These are phyloP conservation scores for Coemansia sp. DNA, from an alignment of 192 early-diverging fungal species.

Conservation along the genomic window DNA sequence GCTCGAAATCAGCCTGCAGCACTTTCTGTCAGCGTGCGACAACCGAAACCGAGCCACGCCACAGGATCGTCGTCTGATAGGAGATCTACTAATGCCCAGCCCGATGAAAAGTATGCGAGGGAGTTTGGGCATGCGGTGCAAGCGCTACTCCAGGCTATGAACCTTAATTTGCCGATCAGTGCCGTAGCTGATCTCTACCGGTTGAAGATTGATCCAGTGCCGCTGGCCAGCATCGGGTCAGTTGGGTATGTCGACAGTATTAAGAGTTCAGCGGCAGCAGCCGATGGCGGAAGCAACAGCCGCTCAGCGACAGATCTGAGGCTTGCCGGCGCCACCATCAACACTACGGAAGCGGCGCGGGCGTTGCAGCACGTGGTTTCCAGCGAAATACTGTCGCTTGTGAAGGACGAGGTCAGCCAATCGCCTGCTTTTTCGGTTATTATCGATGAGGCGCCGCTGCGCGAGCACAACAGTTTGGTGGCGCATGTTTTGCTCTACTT, in stretches of 20 bases:
- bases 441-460: slow-evolving; percentile 51
- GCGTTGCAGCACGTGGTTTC: slow-evolving; percentile 52
- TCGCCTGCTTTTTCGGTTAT: slow-evolving; percentile 53
- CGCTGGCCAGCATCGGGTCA: slow-evolving; percentile 33
- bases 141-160: slow-evolving; percentile 51
- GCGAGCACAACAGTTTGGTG: slow-evolving; percentile 54
- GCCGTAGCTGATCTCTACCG: slow-evolving; percentile 44
- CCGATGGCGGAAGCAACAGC: slow-evolving; percentile 1
- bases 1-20: background rate
- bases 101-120: slow-evolving; percentile 35
- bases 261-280: slow-evolving; percentile 3
- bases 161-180: slow-evolving; percentile 44
- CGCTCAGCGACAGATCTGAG: slow-evolving; percentile 17
- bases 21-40: background rate
- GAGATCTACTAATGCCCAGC: slow-evolving; percentile 9
- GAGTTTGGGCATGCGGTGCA: slow-evolving; percentile 50
- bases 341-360: slow-evolving; percentile 34
- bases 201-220: slow-evolving; percentile 31
- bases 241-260: slow-evolving; percentile 12
- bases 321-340: slow-evolving; percentile 28
- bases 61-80: slow-evolving; percentile 6
- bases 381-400: slow-evolving; percentile 49
- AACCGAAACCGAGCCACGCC: slow-evolving; percentile 4
- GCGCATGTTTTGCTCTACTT: slow-evolving; percentile 47
- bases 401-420: slow-evolving; percentile 55